Percentiles rank a stretch among this genome's conserved stretches.
These are phyloP conservation scores for Saccharomycopsis hybrid DNA, from an alignment of 1,139 yeast genomes.

Conservation along the genomic window DNA sequence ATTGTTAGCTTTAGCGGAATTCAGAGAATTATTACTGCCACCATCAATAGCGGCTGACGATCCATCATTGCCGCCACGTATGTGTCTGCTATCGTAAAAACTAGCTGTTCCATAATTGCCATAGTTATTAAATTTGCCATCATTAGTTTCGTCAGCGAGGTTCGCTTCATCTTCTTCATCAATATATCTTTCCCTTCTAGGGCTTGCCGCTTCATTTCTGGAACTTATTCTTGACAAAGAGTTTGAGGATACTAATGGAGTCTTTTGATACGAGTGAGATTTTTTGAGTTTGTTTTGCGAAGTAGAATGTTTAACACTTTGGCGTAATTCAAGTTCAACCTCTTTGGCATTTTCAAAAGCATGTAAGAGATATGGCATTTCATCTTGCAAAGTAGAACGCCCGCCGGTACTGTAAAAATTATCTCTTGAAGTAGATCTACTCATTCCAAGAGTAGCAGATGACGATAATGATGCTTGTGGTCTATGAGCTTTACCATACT, in stretches of 20 bases:
- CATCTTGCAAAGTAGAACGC: slow-evolving; percentile 46
- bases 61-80: background rate
- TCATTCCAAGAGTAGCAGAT: slow-evolving; percentile 28
- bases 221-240: background rate
- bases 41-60: background rate
- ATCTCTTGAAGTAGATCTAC: slow-evolving; percentile 4
- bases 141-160: too few species aligned
- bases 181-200: background rate
- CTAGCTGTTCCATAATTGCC: background rate
- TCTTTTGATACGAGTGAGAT: too few species aligned
- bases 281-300: background rate
- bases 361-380: slow-evolving; percentile 48
- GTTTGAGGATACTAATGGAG: background rate
- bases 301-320: slow-evolving; percentile 6
- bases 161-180: slow-evolving; percentile 1
- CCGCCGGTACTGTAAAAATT: background rate
- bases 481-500: slow-evolving; percentile 20
- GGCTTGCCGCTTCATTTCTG: background rate
- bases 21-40: too few species aligned
- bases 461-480: slow-evolving; percentile 31
- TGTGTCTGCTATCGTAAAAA: background rate
- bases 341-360: slow-evolving; percentile 52
- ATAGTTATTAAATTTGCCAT: too few species aligned
- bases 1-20: background rate
- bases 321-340: slow-evolving; percentile 42